Base-by-base conservation (phyloP, 176 grass and related monocot species). In the sorghum (Sorghum bicolor) region DNA sequence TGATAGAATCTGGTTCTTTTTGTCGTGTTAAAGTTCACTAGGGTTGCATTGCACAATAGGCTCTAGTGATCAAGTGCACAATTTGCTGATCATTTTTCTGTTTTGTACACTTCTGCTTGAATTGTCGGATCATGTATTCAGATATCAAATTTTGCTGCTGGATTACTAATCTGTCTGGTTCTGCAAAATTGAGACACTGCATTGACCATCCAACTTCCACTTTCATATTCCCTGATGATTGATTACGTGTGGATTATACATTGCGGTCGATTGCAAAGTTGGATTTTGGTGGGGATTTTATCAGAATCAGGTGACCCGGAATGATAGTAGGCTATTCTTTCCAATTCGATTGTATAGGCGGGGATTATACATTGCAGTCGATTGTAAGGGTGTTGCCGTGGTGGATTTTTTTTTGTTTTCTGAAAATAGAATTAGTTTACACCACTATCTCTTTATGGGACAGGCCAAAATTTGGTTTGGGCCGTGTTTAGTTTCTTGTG, bases 71-170 rank as follows among this genome's bases (percentile, higher is more conserved):
- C 66, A 45, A 78, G 79, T 16, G 8, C 29, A 67, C 47, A 66
- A 10, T 86, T 47, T 86, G 33, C 81, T 67, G 43, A 39, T 90
- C 83, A 15, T 71, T 65, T 6, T 77, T 17, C 64, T 39, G 45
- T 65, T 72, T 53, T 65, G 73, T 78, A 78, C 65, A 78, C 73
- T 65, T 65, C 8, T 8, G 5, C 22, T 55, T 69, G 2, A 64
- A 82, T 73, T 81, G 44, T 29, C 15, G 4, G 5, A 67, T 57
- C 34, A 88, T 88, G 81, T 75, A 38, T 68, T 61, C 3, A 2
- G 19, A 82, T 67, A 57, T 57, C 20, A 77, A 89, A 72, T 31
- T 82, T 86, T 86, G 83, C 58, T 73, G 31, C 70, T 82, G 65
- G 43, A 64, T 82, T 78, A 34, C 72, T 86, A 72, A 81, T 36